phyloP scores from a whole-genome alignment of 306 rosid species.

The Vigna mungo region DNA sequence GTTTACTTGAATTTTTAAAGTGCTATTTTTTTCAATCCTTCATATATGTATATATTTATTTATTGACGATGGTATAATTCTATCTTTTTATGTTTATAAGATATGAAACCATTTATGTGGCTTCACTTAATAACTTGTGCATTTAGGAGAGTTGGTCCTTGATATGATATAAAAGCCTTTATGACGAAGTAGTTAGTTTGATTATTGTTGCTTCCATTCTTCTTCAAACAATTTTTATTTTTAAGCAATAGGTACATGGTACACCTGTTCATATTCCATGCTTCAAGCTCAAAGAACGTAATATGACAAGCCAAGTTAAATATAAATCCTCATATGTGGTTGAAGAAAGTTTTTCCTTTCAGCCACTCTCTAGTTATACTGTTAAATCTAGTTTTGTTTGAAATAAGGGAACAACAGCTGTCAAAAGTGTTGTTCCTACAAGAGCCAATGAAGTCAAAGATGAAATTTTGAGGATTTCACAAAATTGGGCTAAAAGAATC shows the following conservation, averaged over 20 bases:
- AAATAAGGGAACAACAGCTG: too few relatives aligned
- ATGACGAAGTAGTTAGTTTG: not conserved
- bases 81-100: conserved; percentile 1
- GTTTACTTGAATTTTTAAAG: conserved; percentile 4
- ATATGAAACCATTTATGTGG: not conserved
- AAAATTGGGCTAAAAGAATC: too few relatives aligned
- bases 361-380: too few relatives aligned
- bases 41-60: conserved; percentile 14
- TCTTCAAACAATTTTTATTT: not conserved
- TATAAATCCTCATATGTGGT: not conserved
- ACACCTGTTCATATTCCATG: not conserved
- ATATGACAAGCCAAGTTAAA: not conserved
- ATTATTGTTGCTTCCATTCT: not conserved
- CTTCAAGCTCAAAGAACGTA: conserved; percentile 1
- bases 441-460: too few relatives aligned
- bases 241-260: not conserved
- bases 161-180: conserved; percentile 21
- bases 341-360: not conserved
- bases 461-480: too few relatives aligned
- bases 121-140: not conserved
- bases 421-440: too few relatives aligned
- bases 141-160: conserved; percentile 6
- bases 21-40: conserved; percentile 12
- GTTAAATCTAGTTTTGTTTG: too few relatives aligned
- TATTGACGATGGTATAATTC: conserved; percentile 25